Conservation (phyloP, 345 rosid genomes). For the Pistacia integerrima region DNA sequence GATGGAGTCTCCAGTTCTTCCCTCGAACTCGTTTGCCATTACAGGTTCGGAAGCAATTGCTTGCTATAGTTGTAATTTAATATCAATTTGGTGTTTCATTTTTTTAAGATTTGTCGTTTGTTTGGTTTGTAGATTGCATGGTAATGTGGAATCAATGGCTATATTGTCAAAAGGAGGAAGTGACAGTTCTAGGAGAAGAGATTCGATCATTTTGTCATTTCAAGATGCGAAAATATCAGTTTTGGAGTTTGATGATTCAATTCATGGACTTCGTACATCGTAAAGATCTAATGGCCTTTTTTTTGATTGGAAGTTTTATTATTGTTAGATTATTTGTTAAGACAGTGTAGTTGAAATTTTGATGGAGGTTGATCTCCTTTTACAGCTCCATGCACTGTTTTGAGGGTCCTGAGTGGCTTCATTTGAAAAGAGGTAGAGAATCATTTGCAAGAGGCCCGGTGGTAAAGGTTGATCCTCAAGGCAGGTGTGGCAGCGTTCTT, state of each 20-base stretch:
- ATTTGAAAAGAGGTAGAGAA: slow-evolving; percentile 94
- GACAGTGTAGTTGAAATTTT: not conserved
- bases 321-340: not conserved
- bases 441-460: slow-evolving; percentile 83
- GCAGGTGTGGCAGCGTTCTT: slow-evolving; percentile 93
- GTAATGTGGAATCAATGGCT: slow-evolving; percentile 85
- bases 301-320: not conserved
- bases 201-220: slow-evolving; percentile 74
- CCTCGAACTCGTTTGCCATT: slow-evolving; percentile 91
- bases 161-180: slow-evolving; percentile 70
- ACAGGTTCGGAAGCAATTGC: slow-evolving; percentile 46
- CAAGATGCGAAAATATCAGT: slow-evolving; percentile 82
- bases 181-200: slow-evolving; percentile 68
- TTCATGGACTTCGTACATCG: slow-evolving; percentile 78
- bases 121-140: slow-evolving; percentile 64
- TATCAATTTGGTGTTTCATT: not conserved
- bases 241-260: slow-evolving; percentile 92
- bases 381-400: slow-evolving; percentile 99
- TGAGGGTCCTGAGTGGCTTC: slow-evolving; percentile 95
- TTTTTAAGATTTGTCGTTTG: not conserved
- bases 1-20: slow-evolving; percentile 79
- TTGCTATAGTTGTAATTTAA: not conserved
- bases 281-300: slow-evolving; percentile 28
- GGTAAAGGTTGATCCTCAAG: slow-evolving; percentile 96
- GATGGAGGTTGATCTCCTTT: slow-evolving; percentile 17